phyloP scores from a whole-genome alignment of 1,139 yeast genomes.

The Kodamaea fungicola region DNA sequence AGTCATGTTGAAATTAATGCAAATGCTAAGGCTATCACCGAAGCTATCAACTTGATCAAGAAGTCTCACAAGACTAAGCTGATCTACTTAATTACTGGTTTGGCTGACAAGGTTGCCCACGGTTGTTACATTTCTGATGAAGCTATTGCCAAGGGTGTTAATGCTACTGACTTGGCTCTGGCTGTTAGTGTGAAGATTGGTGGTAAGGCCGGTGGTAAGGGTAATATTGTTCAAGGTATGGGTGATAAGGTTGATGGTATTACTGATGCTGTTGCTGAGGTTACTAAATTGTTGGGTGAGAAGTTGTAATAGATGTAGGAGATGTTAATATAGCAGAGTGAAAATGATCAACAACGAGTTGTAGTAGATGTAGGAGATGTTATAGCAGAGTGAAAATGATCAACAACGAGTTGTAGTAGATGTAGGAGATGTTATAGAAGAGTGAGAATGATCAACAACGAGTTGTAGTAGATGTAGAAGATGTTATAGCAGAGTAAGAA shows the following conservation, averaged over 20 bases:
- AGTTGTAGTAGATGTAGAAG: no score
- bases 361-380: no score
- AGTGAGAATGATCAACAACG: no score
- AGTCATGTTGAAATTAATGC: constrained; percentile 68
- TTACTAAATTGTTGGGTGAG: constrained; percentile 55
- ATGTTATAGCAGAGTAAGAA: no score
- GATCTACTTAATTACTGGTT: constrained; percentile 79
- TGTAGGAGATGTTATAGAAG: no score
- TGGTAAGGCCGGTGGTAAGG: constrained; percentile 98
- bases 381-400: no score
- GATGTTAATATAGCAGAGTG: no score
- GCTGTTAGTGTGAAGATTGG: constrained; percentile 75
- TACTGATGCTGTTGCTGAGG: constrained; percentile 67
- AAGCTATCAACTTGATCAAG: constrained; percentile 83
- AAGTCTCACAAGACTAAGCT: constrained; percentile 73
- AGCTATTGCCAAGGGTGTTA: constrained; percentile 67
- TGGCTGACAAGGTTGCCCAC: constrained; percentile 80
- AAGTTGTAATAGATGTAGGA: constrained; percentile 44
- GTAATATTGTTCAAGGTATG: constrained; percentile 94
- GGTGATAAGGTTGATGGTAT: constrained; percentile 78
- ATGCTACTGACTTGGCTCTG: constrained; percentile 73
- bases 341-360: no score
- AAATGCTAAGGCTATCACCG: constrained; percentile 91
- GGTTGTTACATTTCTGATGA: constrained; percentile 84
- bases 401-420: no score